phyloP scores from a whole-genome alignment of 371 early-diverging fungal species.

The Rhizomucor pusillus region DNA sequence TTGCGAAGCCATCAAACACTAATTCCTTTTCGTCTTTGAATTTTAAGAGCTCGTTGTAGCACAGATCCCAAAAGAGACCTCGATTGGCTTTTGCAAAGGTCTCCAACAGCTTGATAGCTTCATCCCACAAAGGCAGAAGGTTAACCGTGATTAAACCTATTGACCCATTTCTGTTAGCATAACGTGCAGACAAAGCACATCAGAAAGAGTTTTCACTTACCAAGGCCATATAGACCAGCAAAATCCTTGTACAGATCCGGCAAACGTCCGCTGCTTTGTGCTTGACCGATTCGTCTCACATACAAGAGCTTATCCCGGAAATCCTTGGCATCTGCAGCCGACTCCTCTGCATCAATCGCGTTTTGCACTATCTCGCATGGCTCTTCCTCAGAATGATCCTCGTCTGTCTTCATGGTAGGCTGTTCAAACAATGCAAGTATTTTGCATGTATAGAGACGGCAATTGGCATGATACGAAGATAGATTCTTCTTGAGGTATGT shows the following conservation, averaged over 20 bases:
- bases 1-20: conserved; percentile 53
- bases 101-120: conserved; percentile 62
- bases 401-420: conserved; percentile 45
- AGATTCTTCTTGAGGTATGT: conserved; percentile 59
- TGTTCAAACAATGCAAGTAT: conserved; percentile 71
- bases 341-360: conserved; percentile 63
- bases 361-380: conserved; percentile 46
- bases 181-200: not conserved
- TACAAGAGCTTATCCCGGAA: conserved; percentile 80
- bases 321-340: conserved; percentile 55
- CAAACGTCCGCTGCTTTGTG: conserved; percentile 53
- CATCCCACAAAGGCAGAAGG: conserved; percentile 83
- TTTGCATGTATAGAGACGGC: conserved; percentile 71
- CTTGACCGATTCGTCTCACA: conserved; percentile 64
- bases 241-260: conserved; percentile 67
- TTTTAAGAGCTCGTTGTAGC: conserved; percentile 55
- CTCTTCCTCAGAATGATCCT: conserved; percentile 34
- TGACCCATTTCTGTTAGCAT: not conserved
- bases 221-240: conserved; percentile 60
- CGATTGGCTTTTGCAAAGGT: conserved; percentile 50
- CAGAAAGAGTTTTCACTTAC: conserved; percentile 19
- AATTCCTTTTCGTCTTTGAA: conserved; percentile 59
- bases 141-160: conserved; percentile 67
- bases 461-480: conserved; percentile 51
- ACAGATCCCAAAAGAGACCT: conserved; percentile 60